These are phyloP conservation scores for Dryadomyces sulphureus DNA, from an alignment of 2,329 filamentous ascomycete genomes.

Conservation along the genomic window DNA sequence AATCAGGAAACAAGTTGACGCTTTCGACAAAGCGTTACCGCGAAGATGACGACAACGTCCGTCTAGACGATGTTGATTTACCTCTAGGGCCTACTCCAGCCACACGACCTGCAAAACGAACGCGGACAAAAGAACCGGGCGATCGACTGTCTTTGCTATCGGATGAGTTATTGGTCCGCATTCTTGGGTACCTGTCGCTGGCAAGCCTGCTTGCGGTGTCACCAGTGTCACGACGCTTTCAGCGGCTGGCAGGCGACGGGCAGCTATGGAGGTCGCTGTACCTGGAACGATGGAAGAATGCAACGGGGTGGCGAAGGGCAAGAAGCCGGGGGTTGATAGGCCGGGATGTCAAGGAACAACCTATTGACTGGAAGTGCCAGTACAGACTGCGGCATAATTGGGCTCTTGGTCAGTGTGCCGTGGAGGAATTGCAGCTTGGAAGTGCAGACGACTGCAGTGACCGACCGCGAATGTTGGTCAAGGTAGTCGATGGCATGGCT, in stretches of 20 bases:
- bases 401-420: conserved; percentile 65
- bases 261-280: conserved; percentile 88
- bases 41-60: background rate
- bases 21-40: background rate
- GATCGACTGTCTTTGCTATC: conserved; percentile 63
- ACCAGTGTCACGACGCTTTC: conserved; percentile 61
- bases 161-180: conserved; percentile 75
- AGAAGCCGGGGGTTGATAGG: background rate
- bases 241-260: conserved; percentile 59
- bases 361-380: conserved; percentile 72
- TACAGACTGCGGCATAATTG: conserved; percentile 87
- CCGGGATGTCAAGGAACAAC: background rate
- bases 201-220: conserved; percentile 47
- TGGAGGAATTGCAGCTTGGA: conserved; percentile 52
- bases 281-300: conserved; percentile 65
- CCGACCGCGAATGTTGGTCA: conserved; percentile 51
- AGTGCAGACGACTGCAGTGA: conserved; percentile 17
- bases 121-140: background rate
- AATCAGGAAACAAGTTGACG: too few species aligned
- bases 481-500: conserved; percentile 61
- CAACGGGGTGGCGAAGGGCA: conserved; percentile 17
- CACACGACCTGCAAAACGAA: background rate
- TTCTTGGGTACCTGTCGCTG: conserved; percentile 63
- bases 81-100: background rate
- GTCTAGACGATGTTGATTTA: background rate